phyloP scores from a whole-genome alignment of 805 yeast species.

The Cyberlindnera xishuangbannaensis region DNA sequence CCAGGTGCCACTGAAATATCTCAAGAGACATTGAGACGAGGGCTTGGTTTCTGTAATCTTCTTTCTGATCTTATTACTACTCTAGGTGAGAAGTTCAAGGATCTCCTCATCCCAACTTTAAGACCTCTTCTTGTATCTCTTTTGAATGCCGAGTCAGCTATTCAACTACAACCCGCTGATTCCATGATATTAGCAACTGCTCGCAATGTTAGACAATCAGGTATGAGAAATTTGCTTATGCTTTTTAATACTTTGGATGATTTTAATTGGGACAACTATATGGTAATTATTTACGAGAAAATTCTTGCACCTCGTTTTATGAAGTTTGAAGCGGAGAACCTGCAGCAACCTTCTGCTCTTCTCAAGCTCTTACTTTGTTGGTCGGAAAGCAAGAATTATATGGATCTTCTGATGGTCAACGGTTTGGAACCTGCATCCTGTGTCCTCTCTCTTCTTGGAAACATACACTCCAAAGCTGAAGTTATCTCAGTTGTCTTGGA shows the following conservation, averaged over 20 bases:
- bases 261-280: conserved; percentile 51
- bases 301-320: conserved; percentile 61
- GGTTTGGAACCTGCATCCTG: conserved; percentile 50
- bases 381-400: conserved; percentile 41
- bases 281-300: conserved; percentile 42
- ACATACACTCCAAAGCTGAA: conserved; percentile 56
- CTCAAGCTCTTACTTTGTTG: conserved; percentile 60
- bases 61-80: conserved; percentile 48
- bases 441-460: conserved; percentile 47
- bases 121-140: conserved; percentile 37
- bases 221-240: conserved; percentile 56
- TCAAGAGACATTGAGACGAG: conserved; percentile 37
- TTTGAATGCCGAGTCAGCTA: conserved; percentile 43
- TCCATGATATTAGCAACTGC: conserved; percentile 31
- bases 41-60: conserved; percentile 62
- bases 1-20: conserved; percentile 24
- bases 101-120: conserved; percentile 32
- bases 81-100: conserved; percentile 52
- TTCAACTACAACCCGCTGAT: conserved; percentile 19
- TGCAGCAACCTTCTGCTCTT: conserved; percentile 77
- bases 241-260: conserved; percentile 51
- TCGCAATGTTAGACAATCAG: conserved; percentile 56
- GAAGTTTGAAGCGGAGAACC: conserved; percentile 67
- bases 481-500: conserved; percentile 54
- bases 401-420: conserved; percentile 49